Evolutionary conservation across 192 early-diverging fungal species (phyloP).

Genomic region (Oehlia diaphana): DNA sequence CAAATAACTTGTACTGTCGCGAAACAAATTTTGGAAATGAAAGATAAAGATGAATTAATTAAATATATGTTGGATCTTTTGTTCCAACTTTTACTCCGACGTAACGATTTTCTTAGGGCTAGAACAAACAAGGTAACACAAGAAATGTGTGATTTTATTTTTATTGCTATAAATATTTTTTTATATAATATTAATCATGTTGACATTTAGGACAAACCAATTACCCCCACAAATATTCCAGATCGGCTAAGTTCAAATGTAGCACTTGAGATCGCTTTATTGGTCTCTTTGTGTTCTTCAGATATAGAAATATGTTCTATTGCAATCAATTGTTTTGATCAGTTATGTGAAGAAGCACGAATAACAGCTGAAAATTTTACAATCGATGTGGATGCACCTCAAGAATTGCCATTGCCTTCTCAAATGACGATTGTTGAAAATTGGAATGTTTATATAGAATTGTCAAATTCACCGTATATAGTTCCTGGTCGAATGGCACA

Average conservation of each 20-base stretch:
- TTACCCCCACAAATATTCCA: not conserved
- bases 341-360: conserved; percentile 67
- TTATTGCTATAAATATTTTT: not conserved
- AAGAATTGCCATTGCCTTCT: conserved; percentile 25
- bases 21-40: conserved; percentile 71
- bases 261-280: conserved; percentile 69
- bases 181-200: not conserved
- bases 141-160: not conserved
- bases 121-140: conserved; percentile 37
- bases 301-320: conserved; percentile 65
- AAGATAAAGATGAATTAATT: conserved; percentile 52
- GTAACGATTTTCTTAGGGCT: conserved; percentile 55
- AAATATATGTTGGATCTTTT: conserved; percentile 68
- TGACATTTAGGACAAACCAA: not conserved
- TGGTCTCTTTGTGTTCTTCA: conserved; percentile 71
- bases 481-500: conserved; percentile 66
- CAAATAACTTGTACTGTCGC: conserved; percentile 66
- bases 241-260: conserved; percentile 73
- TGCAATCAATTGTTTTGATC: conserved; percentile 65
- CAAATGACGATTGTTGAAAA: conserved; percentile 71
- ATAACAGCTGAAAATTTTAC: conserved; percentile 39
- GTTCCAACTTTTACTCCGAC: conserved; percentile 62
- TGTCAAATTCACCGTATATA: conserved; percentile 49
- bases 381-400: conserved; percentile 49
- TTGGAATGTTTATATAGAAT: conserved; percentile 64